phyloP scores from a whole-genome alignment of 2,329 filamentous ascomycete species.

The Talaromyces islandicus region DNA sequence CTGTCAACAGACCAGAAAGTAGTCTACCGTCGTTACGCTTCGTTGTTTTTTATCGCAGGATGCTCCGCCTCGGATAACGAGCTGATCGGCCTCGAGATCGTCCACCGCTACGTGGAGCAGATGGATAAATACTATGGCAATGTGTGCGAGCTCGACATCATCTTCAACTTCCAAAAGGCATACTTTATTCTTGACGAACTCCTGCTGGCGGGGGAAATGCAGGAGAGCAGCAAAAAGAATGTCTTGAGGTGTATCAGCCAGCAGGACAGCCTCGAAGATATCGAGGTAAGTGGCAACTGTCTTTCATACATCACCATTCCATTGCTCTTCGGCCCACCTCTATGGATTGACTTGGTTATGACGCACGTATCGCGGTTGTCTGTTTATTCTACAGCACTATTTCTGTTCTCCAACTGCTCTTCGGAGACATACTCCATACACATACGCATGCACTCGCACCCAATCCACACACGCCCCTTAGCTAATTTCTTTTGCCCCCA shows the following conservation, averaged over 20 bases:
- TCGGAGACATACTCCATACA: background rate
- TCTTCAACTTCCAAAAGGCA: conserved; percentile 99
- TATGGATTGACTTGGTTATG: background rate
- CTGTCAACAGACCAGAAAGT: conserved; percentile 78
- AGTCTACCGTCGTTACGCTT: conserved; percentile 96
- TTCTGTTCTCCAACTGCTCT: background rate
- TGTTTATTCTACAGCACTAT: background rate
- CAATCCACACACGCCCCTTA: background rate
- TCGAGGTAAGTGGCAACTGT: conserved; percentile 72
- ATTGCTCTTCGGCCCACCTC: background rate
- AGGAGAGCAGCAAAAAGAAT: conserved; percentile 99
- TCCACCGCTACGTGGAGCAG: conserved; percentile 98
- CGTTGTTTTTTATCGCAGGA: conserved; percentile 97
- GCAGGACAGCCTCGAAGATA: conserved; percentile 95
- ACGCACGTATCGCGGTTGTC: background rate
- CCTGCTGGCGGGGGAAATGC: conserved; percentile 88
- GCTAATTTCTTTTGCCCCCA: conserved; percentile 47
- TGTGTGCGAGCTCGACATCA: conserved; percentile 98
- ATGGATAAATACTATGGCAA: conserved; percentile 99
- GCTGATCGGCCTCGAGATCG: conserved; percentile 94
- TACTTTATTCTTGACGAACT: conserved; percentile 99
- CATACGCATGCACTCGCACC: background rate
- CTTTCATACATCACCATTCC: background rate
- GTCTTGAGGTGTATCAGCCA: conserved; percentile 92
- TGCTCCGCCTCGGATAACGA: conserved; percentile 98